Evolutionary conservation across 208 protist genomes (phyloP).

Genomic region (Strigomonas culicis): DNA sequence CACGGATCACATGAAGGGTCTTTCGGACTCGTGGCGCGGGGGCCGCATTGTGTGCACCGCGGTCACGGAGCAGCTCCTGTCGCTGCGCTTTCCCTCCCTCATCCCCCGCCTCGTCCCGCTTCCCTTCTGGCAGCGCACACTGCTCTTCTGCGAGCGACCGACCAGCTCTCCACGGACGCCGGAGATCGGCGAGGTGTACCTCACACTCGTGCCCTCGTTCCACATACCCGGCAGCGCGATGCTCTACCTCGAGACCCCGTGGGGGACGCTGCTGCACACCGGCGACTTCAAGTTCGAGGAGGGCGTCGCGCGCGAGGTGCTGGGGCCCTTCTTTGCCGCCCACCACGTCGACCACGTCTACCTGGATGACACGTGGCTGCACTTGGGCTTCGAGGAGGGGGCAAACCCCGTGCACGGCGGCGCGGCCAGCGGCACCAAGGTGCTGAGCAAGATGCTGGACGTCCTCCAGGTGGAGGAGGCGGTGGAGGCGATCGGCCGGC

Average conservation of each 20-base stretch:
- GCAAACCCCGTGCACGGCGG: neutral
- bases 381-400: constrained; percentile 30
- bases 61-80: constrained; percentile 52
- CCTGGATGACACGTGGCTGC: constrained; percentile 84
- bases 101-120: constrained; percentile 22
- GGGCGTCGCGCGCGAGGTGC: constrained; percentile 13
- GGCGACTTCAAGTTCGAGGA: constrained; percentile 78
- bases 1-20: constrained; percentile 84
- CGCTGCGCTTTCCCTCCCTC: constrained; percentile 38
- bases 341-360: constrained; percentile 77
- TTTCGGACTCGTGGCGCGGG: constrained; percentile 41
- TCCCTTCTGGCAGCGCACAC: constrained; percentile 32
- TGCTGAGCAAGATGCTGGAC: constrained; percentile 64
- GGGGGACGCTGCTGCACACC: constrained; percentile 66
- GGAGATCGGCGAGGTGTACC: constrained; percentile 18
- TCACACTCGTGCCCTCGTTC: constrained; percentile 55
- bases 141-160: constrained; percentile 10
- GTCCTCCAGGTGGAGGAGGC: constrained; percentile 54
- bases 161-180: neutral
- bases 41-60: constrained; percentile 58
- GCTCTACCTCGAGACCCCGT: constrained; percentile 60
- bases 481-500: constrained; percentile 59
- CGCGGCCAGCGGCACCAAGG: constrained; percentile 20
- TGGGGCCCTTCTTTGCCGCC: constrained; percentile 40
- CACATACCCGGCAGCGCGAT: constrained; percentile 82